Base-by-base conservation (phyloP, 148 eudicot genomes). In the Selenicereus undatus region DNA sequence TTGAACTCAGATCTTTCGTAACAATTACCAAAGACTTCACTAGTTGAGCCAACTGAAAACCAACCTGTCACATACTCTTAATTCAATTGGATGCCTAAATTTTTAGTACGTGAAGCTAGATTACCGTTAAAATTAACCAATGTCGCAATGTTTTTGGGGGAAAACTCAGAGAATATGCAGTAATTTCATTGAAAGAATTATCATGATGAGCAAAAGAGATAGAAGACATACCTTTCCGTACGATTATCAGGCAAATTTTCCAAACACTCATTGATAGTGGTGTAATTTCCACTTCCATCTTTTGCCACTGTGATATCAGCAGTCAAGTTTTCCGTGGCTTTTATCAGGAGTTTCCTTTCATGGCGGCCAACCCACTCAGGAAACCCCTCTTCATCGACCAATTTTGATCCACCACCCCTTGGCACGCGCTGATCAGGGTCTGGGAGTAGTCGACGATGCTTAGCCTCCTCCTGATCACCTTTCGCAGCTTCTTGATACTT, bases 201-300 rank as follows among this genome's bases (percentile, higher is more conserved):
- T 7, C 43, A 39, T 39, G 43, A 39, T 39, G 7, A 1, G 43
- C 8, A 39, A 39, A 39, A 39, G 43, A 39, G 2, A 39, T 39
- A 4, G 43, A 39, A 39, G 43, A 2, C 82, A 9, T 82, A 90
- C 97, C 98, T 83, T 68, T 93, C 89, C 50, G 52, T 29, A 56
- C 85, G 83, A 12, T 81, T 81, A 43, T 81, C 73, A 16, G 97
- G 97, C 78, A 95, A 45, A 8, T 89, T 87, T 20, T 78, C 82
- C 74, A 95, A 77, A 26, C 97, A 97, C 4, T 84, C 93, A 77
- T 75, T 82, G 12, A 95, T 84, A 11, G 90, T 87, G 7, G 82
- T 85, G 65, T 88, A 95, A 81, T 95, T 87, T 64, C 97, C 98
- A 69, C 90, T 92, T 3, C 97, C 97, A 86, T 93, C 98, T 85